Evolutionary conservation across 2,329 filamentous ascomycete genomes (phyloP).

Genomic region (Pezicula neosporulosa): DNA sequence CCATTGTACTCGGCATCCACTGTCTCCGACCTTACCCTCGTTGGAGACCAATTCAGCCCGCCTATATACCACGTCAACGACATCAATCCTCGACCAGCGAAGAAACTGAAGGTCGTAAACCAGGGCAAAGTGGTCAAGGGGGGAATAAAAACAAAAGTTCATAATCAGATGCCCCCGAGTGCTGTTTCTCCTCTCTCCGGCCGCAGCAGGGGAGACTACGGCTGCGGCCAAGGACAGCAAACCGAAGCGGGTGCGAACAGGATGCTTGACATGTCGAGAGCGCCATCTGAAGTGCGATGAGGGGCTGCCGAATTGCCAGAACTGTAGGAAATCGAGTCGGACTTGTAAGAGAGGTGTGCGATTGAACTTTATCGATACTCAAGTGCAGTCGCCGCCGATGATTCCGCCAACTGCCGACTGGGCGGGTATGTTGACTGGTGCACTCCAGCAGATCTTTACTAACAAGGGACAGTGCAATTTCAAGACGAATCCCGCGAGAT

Average conservation of each 20-base stretch:
- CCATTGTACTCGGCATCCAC: constrained; percentile 25
- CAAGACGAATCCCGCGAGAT: constrained; percentile 87
- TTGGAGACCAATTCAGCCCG: constrained; percentile 23
- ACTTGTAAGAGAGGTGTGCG: constrained; percentile 82
- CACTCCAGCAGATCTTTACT: constrained; percentile 7
- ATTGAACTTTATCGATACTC: constrained; percentile 88
- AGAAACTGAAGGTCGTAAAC: constrained; percentile 16
- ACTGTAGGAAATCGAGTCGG: constrained; percentile 84
- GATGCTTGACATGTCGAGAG: constrained; percentile 86
- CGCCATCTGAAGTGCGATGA: constrained; percentile 87
- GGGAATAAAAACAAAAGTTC: constrained; percentile 8
- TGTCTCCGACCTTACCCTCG: constrained; percentile 23
- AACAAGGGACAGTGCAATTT: constrained; percentile 59
- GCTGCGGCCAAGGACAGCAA: constrained; percentile 39
- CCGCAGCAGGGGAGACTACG: constrained; percentile 9
- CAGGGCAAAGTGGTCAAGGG: constrained; percentile 8
- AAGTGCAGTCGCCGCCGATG: constrained; percentile 63
- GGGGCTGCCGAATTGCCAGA: constrained; percentile 53
- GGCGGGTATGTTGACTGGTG: constrained; percentile 41
- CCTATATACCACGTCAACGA: constrained; percentile 14
- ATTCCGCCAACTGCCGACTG: constrained; percentile 62
- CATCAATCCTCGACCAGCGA: constrained; percentile 17
- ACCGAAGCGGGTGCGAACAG: constrained; percentile 83
- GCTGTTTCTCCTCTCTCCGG: constrained; percentile 12
- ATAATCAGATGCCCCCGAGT: constrained; percentile 22